phyloP scores from a whole-genome alignment of 1,139 yeast species.

The Pichia sp. region DNA sequence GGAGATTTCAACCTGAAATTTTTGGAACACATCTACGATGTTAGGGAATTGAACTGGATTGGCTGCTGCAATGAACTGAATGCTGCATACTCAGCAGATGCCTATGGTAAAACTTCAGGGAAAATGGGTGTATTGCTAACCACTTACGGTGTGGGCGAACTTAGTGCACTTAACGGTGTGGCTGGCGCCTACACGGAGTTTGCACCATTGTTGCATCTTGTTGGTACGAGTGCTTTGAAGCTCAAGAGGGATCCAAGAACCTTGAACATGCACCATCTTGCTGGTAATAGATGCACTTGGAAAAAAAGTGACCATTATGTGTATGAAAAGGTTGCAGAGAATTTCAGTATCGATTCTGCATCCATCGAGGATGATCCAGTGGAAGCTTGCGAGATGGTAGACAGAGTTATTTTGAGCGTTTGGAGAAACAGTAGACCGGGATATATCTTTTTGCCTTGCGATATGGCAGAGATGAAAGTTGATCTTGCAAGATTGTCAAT shows the following conservation, averaged over 20 bases:
- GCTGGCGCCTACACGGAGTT: slow-evolving; percentile 81
- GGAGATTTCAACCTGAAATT: slow-evolving; percentile 58
- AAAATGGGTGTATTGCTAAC: slow-evolving; percentile 47
- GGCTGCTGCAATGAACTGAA: slow-evolving; percentile 62
- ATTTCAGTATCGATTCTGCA: slow-evolving; percentile 52
- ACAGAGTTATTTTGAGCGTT: slow-evolving; percentile 56
- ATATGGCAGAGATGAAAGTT: slow-evolving; percentile 52
- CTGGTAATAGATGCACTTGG: slow-evolving; percentile 49
- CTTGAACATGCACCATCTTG: slow-evolving; percentile 56
- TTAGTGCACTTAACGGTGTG: slow-evolving; percentile 78
- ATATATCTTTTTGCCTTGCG: slow-evolving; percentile 70
- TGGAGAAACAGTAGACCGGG: slow-evolving; percentile 70
- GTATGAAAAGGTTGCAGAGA: slow-evolving; percentile 57
- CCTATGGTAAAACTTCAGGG: slow-evolving; percentile 55
- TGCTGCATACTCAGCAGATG: slow-evolving; percentile 76
- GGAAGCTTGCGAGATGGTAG: slow-evolving; percentile 50
- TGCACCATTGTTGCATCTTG: slow-evolving; percentile 75
- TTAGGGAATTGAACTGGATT: slow-evolving; percentile 44
- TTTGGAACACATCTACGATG: slow-evolving; percentile 50
- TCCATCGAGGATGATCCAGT: slow-evolving; percentile 47
- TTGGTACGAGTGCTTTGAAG: slow-evolving; percentile 60
- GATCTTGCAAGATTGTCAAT: slow-evolving; percentile 34
- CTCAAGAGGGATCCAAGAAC: slow-evolving; percentile 18
- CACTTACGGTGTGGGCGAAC: slow-evolving; percentile 83
- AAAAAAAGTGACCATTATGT: slow-evolving; percentile 57